Percentiles rank a stretch among this genome's conserved stretches.
These are phyloP conservation scores for Aschersonia sp. DNA, from an alignment of 2,329 filamentous ascomycete genomes.

Conservation along the genomic window DNA sequence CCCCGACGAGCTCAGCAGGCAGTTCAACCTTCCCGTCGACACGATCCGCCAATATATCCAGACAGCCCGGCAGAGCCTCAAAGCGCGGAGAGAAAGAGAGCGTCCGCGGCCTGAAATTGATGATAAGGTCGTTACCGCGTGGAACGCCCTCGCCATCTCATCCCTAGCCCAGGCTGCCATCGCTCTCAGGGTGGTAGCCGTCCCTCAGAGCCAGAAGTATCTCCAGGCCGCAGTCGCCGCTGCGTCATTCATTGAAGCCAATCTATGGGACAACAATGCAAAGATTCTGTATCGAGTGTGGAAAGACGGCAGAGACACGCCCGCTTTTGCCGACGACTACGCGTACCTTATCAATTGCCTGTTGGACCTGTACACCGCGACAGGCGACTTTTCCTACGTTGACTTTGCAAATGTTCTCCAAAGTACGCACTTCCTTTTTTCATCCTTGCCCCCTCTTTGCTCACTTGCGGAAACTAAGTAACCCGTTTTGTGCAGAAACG, in stretches of 20 bases:
- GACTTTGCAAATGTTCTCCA: slow-evolving; percentile 74
- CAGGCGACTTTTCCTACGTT: slow-evolving; percentile 60
- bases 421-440: slow-evolving; percentile 27
- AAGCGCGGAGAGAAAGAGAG: slow-evolving; percentile 56
- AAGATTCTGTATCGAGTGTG: slow-evolving; percentile 61
- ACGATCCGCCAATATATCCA: slow-evolving; percentile 55
- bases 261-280: slow-evolving; percentile 53
- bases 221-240: slow-evolving; percentile 51
- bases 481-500: slow-evolving; percentile 30
- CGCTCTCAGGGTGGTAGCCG: slow-evolving; percentile 46
- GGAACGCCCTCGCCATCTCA: slow-evolving; percentile 80
- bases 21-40: slow-evolving; percentile 57
- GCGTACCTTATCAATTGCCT: slow-evolving; percentile 75
- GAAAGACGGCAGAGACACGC: slow-evolving; percentile 47
- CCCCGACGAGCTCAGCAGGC: slow-evolving; percentile 52
- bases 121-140: slow-evolving; percentile 74
- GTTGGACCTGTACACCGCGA: slow-evolving; percentile 71
- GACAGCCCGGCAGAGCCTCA: slow-evolving; percentile 51
- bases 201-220: slow-evolving; percentile 43
- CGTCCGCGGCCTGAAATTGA: slow-evolving; percentile 67
- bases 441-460: not conserved
- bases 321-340: slow-evolving; percentile 87
- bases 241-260: slow-evolving; percentile 54
- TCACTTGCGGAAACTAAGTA: no score
- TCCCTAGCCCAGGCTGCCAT: slow-evolving; percentile 64